A percentile compares a stretch with the other conserved stretches of the same genome.
Evolutionary conservation across 192 early-diverging fungal species (phyloP).

Genomic region (Coemansia sp.): DNA sequence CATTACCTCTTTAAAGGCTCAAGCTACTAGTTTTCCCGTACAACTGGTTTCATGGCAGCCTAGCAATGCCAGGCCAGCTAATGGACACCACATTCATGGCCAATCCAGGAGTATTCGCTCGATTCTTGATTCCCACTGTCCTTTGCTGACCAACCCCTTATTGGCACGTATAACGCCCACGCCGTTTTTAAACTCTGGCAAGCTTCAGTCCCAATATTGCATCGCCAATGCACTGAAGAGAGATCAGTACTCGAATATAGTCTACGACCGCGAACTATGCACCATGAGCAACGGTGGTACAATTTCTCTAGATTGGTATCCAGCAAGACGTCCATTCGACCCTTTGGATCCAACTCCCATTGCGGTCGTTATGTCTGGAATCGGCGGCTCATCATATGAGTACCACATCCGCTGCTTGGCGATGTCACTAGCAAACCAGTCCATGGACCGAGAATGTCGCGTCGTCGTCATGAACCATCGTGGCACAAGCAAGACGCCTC

Average conservation of each 20-base stretch:
- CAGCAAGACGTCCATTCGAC: conserved; percentile 50
- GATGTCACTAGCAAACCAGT: conserved; percentile 44
- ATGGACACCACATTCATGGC: neutral
- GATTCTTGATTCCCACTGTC: conserved; percentile 32
- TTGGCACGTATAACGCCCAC: conserved; percentile 62
- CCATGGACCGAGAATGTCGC: neutral
- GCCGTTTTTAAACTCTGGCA: conserved; percentile 64
- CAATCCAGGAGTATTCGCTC: neutral
- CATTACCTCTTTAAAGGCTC: neutral
- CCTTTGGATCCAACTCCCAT: conserved; percentile 54
- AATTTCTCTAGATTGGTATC: conserved; percentile 78
- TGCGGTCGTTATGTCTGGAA: conserved; percentile 74
- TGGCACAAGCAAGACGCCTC: neutral
- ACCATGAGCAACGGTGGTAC: conserved; percentile 72
- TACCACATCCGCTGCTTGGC: conserved; percentile 74
- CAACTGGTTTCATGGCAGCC: neutral
- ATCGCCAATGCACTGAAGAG: conserved; percentile 40
- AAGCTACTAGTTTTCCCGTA: neutral
- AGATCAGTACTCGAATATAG: neutral
- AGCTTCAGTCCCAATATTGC: conserved; percentile 62
- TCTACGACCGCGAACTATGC: conserved; percentile 44
- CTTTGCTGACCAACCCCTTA: conserved; percentile 45
- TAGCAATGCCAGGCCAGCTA: neutral
- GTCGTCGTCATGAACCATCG: conserved; percentile 1
- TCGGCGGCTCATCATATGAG: conserved; percentile 83